Evolutionary conservation across 305 asterid species (phyloP).

Genomic region (Fraxinus platypoda): DNA sequence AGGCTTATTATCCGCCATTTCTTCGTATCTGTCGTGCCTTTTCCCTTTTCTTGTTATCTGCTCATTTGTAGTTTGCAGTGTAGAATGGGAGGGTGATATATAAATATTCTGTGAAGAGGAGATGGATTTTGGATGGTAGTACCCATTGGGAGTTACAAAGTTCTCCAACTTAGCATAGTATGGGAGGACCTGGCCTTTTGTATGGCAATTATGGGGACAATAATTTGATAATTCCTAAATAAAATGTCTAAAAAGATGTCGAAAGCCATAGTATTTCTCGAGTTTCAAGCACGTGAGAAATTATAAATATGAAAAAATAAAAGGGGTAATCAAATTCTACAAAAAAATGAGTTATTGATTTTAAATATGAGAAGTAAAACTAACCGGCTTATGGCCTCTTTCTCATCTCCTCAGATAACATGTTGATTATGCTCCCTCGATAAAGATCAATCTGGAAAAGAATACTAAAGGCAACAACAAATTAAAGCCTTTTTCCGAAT

Average conservation of each 20-base stretch:
- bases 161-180: background rate
- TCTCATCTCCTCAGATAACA: background rate
- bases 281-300: background rate
- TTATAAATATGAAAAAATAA: background rate
- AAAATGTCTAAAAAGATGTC: background rate
- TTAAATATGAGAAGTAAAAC: background rate
- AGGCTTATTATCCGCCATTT: slow-evolving; percentile 18
- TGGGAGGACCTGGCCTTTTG: background rate
- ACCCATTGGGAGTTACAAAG: background rate
- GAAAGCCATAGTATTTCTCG: background rate
- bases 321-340: background rate
- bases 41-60: background rate
- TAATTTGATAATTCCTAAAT: background rate
- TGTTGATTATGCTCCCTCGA: background rate
- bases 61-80: background rate
- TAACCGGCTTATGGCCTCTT: background rate
- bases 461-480: background rate
- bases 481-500: background rate
- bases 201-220: background rate
- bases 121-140: background rate
- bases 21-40: background rate
- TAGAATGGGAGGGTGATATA: background rate
- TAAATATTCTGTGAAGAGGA: background rate
- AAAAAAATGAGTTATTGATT: background rate
- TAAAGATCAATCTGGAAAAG: background rate